Evolutionary conservation across 805 yeast genomes (phyloP).

Genomic region (Ogataea angusta): DNA sequence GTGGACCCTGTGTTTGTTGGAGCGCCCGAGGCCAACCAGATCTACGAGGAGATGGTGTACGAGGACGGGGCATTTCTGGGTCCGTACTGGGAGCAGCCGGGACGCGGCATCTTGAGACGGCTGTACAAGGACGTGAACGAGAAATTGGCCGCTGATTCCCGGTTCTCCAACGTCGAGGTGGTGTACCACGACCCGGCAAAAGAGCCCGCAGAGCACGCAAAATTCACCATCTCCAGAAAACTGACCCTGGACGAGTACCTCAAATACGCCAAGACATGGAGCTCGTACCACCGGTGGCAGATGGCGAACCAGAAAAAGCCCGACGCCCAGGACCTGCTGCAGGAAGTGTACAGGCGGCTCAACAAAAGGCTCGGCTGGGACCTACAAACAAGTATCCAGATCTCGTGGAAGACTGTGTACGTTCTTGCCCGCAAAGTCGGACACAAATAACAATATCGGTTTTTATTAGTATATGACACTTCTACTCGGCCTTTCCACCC

Average conservation of each 20-base stretch:
- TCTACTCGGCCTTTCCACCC: constrained; percentile 95
- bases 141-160: constrained; percentile 36
- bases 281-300: constrained; percentile 61
- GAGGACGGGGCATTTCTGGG: constrained; percentile 48
- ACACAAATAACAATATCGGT: constrained; percentile 10
- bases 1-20: constrained; percentile 60
- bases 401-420: constrained; percentile 51
- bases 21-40: constrained; percentile 51
- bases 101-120: constrained; percentile 52
- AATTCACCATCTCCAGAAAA: constrained; percentile 29
- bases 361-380: constrained; percentile 46
- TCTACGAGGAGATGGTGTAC: constrained; percentile 43
- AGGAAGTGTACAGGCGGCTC: constrained; percentile 34
- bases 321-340: constrained; percentile 34
- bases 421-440: constrained; percentile 40
- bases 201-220: background rate
- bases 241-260: constrained; percentile 45
- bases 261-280: constrained; percentile 63
- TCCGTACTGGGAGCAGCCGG: constrained; percentile 85
- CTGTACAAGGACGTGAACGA: constrained; percentile 40
- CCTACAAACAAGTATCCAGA: constrained; percentile 35
- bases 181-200: constrained; percentile 28
- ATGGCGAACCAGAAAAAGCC: constrained; percentile 31
- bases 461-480: constrained; percentile 21
- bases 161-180: constrained; percentile 30